Evolutionary conservation across 2,329 filamentous ascomycete genomes (phyloP).

Genomic region (Diaporthe eres): DNA sequence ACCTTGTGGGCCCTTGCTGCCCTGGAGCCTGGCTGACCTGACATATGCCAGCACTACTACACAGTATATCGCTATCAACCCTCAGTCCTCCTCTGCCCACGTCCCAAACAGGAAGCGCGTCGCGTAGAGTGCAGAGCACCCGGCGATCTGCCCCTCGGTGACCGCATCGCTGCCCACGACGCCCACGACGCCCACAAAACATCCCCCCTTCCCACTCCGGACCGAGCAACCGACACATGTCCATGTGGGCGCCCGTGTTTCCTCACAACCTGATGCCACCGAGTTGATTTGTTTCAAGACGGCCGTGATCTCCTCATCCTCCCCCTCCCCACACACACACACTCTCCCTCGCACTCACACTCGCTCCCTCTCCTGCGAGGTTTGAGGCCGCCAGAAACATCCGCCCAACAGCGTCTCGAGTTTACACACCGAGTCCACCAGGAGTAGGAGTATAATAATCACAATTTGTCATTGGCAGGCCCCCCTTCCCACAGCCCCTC

Average conservation of each 20-base stretch:
- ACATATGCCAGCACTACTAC: not conserved
- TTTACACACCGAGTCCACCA: not conserved
- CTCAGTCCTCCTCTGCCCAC: constrained; percentile 13
- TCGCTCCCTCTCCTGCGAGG: not conserved
- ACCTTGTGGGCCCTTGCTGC: constrained; percentile 9
- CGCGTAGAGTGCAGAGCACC: constrained; percentile 21
- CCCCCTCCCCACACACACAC: not conserved
- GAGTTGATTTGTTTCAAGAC: constrained; percentile 21
- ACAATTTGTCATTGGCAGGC: constrained; percentile 36
- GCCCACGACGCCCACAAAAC: constrained; percentile 6
- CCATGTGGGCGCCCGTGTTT: constrained; percentile 30
- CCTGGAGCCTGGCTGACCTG: not conserved
- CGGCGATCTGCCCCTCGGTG: constrained; percentile 19
- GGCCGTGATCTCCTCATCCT: constrained; percentile 33
- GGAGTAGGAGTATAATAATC: constrained; percentile 1
- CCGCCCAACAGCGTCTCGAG: constrained; percentile 25
- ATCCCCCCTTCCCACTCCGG: not conserved
- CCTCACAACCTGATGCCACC: constrained; percentile 20
- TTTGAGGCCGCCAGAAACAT: constrained; percentile 32
- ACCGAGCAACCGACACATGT: constrained; percentile 20
- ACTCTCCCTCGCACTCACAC: not conserved
- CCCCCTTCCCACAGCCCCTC: not conserved
- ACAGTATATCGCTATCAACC: not conserved
- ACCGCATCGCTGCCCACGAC: constrained; percentile 3
- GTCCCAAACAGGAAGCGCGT: constrained; percentile 29